Evolutionary conservation across 441 rosid species (phyloP).

Genomic region (Populus hybrid): DNA sequence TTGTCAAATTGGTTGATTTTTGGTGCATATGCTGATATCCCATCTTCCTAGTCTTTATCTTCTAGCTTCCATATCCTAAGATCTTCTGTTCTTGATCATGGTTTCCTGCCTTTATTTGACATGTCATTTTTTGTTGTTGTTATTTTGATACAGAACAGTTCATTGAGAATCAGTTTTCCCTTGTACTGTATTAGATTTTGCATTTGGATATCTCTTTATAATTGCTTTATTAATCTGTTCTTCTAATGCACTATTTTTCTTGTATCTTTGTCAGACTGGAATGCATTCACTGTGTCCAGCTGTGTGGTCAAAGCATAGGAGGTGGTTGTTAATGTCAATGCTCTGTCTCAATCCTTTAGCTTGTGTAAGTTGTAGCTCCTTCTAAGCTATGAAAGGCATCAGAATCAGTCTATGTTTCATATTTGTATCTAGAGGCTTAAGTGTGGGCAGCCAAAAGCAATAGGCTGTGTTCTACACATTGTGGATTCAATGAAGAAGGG

Average conservation of each 20-base stretch:
- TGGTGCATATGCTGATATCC: not conserved
- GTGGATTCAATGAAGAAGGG: not conserved
- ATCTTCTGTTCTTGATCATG: not conserved
- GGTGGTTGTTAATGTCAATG: conserved; percentile 98
- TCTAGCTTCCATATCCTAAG: not conserved
- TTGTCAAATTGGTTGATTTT: not conserved
- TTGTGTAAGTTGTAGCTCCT: conserved; percentile 57
- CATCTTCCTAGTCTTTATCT: too few species aligned
- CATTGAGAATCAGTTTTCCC: not conserved
- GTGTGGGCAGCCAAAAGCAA: not conserved
- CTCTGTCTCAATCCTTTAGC: conserved; percentile 83
- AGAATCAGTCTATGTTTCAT: conserved; percentile 1
- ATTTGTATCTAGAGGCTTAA: not conserved
- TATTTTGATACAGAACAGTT: not conserved
- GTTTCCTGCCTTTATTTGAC: not conserved
- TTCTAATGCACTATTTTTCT: conserved; percentile 10
- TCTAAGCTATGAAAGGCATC: not conserved
- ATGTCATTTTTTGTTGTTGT: not conserved
- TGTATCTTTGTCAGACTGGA: conserved; percentile 58
- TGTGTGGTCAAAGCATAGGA: conserved; percentile 92
- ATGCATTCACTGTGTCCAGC: conserved; percentile 98
- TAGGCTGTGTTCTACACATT: not conserved
- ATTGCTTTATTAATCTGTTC: conserved; percentile 1
- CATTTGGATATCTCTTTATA: not conserved
- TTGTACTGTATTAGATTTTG: not conserved